A percentile compares a stretch with the other conserved stretches of the same genome.
Conservation (phyloP, 345 rosid genomes). For the Gossypium arboreum region DNA sequence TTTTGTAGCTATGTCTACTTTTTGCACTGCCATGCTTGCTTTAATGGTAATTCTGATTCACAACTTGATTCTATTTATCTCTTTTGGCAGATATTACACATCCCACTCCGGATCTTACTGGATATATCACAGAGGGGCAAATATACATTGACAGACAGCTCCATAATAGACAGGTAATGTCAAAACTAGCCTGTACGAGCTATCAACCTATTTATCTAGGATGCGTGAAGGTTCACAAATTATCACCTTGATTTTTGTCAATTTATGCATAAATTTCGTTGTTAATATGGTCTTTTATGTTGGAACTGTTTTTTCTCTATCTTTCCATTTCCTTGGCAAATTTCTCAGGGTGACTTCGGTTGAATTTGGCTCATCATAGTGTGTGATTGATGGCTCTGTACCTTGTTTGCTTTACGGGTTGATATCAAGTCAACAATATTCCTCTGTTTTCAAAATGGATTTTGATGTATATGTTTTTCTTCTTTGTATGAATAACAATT, state of each 20-base stretch:
- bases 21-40: conserved; percentile 1
- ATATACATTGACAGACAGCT: conserved; percentile 87
- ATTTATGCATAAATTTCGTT: not conserved
- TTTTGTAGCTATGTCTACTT: conserved; percentile 1
- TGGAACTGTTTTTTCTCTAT: not conserved
- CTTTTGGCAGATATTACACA: conserved; percentile 79
- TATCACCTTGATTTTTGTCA: not conserved
- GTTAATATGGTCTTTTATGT: not conserved
- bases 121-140: conserved; percentile 97
- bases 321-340: conserved; percentile 1
- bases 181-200: not conserved
- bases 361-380: not conserved
- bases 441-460: not conserved
- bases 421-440: not conserved
- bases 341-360: conserved; percentile 5
- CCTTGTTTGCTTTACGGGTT: not conserved
- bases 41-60: not conserved
- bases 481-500: not conserved
- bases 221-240: not conserved
- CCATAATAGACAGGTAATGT: conserved; percentile 68
- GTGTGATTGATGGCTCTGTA: not conserved
- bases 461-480: not conserved
- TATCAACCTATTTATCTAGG: not conserved
- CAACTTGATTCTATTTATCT: conserved; percentile 5
- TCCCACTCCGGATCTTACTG: conserved; percentile 99